Base-by-base conservation (phyloP, 2,329 filamentous ascomycete species). In the Stachybotrys chlorohalonatus region DNA sequence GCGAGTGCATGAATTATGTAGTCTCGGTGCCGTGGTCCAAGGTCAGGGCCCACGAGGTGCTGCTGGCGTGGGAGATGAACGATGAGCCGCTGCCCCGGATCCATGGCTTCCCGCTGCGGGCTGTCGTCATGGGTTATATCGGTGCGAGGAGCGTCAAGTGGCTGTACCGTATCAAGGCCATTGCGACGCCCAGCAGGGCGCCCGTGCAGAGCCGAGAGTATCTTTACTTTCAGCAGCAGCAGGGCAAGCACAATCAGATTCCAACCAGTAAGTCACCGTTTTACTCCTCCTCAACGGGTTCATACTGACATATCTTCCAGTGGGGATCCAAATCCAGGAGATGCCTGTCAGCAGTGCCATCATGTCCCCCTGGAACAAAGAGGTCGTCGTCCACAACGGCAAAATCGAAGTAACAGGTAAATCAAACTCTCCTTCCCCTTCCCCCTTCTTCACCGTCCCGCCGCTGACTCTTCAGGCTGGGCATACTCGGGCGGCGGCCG, bases 41-140 rank as follows among this genome's bases (percentile, higher is more conserved):
- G 66, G 84, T 87, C 50, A 85, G 83, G 59, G 70, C 75, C 8
- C 79, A 86, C 58, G 83, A 89, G 62, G 85, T 89, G 0, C 72
- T 89, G 52, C 73, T 89, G 0, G 82, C 81, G 0, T 89, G 84
- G 83, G 82, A 87, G 62, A 89, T 89, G 85, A 89, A 89, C 58
- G 84, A 80, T 6, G 72, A 85, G 57, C 75, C 75, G 0, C 71
- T 89, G 0, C 85, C 85, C 0, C 75, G 73, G 11, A 86, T 87
- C 56, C 86, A 89, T 56, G 85, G 85, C 0, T 84, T 75, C 30
- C 85, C 85, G 0, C 69, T 89, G 0, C 76, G 85, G 6, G 73
- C 77, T 0, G 75, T 88, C 0, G 84, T 87, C 0, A 74, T 84
- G 59, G 83, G 83, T 0, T 87, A 87, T 59, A 86, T 88, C 55